A percentile compares a stretch with the other conserved stretches of the same genome.
phyloP scores from a whole-genome alignment of 2,329 filamentous ascomycete genomes.

The Fusarium nisikadoi region DNA sequence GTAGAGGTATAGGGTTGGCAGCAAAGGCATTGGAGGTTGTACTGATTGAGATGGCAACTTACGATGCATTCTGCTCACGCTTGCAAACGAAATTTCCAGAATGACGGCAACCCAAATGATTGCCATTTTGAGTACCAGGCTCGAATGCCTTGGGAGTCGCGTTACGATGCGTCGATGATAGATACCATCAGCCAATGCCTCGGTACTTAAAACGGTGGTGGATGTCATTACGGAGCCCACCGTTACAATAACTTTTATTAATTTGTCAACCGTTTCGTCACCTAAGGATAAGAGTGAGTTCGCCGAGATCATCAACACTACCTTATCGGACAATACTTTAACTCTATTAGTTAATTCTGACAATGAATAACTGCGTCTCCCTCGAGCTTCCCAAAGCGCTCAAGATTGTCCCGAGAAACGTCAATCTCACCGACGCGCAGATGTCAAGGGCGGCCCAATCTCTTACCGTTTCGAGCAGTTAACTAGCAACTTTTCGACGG shows the following conservation, averaged over 20 bases:
- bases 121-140: neutral
- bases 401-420: neutral
- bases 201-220: neutral
- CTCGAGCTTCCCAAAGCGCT: neutral
- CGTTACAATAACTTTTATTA: too few species aligned
- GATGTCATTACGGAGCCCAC: neutral
- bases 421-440: neutral
- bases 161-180: neutral
- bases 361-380: neutral
- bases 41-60: neutral
- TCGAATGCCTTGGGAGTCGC: neutral
- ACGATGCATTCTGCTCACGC: neutral
- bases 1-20: neutral
- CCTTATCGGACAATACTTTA: neutral
- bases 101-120: neutral
- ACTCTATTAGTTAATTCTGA: neutral
- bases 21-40: neutral
- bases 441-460: neutral
- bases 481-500: neutral
- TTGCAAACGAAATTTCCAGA: neutral
- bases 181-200: neutral
- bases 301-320: accelerated
- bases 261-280: neutral
- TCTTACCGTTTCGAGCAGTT: constrained; percentile 16
- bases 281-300: neutral